phyloP scores from a whole-genome alignment of 2,329 filamentous ascomycete genomes.

The Cytospora paraplurivora region DNA sequence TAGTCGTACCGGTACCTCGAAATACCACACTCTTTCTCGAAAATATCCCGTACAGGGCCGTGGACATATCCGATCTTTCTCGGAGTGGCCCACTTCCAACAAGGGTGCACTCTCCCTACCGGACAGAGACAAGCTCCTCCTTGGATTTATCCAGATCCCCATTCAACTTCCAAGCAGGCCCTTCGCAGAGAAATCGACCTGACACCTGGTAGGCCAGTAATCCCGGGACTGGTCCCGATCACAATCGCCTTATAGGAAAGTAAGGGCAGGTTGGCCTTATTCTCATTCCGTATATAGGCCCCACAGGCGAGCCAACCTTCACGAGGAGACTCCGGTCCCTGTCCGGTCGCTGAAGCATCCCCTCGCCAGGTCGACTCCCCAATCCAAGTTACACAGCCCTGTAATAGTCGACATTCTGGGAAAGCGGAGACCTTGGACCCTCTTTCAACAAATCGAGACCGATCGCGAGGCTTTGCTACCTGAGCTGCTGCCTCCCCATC shows the following conservation, averaged over 20 bases:
- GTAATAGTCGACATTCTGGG: not conserved
- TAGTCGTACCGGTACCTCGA: conserved; percentile 18
- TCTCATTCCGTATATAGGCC: conserved; percentile 22
- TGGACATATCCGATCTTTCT: conserved; percentile 11
- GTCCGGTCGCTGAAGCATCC: conserved; percentile 22
- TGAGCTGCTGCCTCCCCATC: not conserved
- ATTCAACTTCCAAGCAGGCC: conserved; percentile 15
- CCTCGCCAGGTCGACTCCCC: conserved; percentile 11
- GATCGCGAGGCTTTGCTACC: not conserved
- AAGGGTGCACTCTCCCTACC: conserved; percentile 3
- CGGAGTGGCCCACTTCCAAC: conserved; percentile 13
- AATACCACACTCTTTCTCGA: conserved; percentile 17
- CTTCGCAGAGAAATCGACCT: conserved; percentile 3
- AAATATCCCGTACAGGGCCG: not conserved
- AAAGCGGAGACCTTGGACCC: conserved; percentile 6
- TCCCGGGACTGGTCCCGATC: conserved; percentile 10
- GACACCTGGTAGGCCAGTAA: conserved; percentile 6
- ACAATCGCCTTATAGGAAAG: conserved; percentile 7
- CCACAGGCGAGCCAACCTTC: conserved; percentile 21
- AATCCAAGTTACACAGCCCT: conserved; percentile 16
- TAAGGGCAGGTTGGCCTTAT: conserved; percentile 11
- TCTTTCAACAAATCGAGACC: not conserved
- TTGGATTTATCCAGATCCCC: conserved; percentile 10
- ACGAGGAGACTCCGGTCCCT: conserved; percentile 10
- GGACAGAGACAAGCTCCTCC: conserved; percentile 17